Evolutionary conservation across 192 early-diverging fungal species (phyloP), one percentile per base, ranked within the genome.

Genomic region (Entomortierella beljakovae): DNA sequence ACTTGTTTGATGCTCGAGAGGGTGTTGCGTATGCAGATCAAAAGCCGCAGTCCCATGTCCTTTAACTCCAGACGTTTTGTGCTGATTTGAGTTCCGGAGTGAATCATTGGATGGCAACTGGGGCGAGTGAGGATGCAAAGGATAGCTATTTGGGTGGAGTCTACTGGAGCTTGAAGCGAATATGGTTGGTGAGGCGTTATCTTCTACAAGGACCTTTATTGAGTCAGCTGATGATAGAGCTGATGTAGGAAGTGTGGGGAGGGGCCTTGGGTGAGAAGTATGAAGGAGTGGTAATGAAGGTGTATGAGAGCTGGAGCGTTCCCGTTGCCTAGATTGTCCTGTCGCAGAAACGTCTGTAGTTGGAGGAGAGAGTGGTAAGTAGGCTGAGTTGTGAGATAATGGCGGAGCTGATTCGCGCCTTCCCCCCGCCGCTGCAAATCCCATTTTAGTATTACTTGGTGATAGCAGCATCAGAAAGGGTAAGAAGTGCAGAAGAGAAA

Each of bases 181-280:
- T 2, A 52, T 46, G 29, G 35, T 52, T 20, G 40, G 28, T 0
- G 57, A 22, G 3, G 26, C 38, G 18, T 67, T 53, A 18, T 75
- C 72, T 3, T 60, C 64, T 2, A 75, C 64, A 1, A 58, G 64
- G 16, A 75, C 72, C 38, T 75, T 75, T 22, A 75, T 68, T 18
- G 50, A 46, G 8, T 75, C 57, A 6, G 66, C 72, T 0, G 57
- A 33, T 7, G 56, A 50, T 7, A 34, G 6, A 1, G 8, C 23
- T 23, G 64, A 31, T 25, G 42, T n/a, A 6, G 72, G 72, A 22
- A 58, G 28, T 11, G 64, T 33, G 29, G 72, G 72, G 1, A 75
- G 49, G 6, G 72, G 72, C 31, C 58, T 58, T 0, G 29, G 58
- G 6, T 55, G 38, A 15, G 33, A 25, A 2, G 57, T 26, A 8